phyloP scores from a whole-genome alignment of 1,284 basidiomycete genomes.

The Malassezia japonica region DNA sequence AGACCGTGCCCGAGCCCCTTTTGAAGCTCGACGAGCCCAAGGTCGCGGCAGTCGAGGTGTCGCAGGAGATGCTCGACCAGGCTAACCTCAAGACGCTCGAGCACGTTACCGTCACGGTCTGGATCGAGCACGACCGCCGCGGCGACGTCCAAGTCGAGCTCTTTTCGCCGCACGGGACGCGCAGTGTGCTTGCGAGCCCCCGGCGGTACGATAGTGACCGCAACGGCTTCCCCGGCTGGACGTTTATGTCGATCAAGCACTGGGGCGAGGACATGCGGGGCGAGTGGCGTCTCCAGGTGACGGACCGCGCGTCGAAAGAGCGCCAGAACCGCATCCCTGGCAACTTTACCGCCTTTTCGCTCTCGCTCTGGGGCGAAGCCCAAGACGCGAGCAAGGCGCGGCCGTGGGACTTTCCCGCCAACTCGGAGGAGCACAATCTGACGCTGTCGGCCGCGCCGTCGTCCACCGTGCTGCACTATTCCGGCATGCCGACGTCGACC shows the following conservation, averaged over 20 bases:
- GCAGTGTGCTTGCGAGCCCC: constrained; percentile 68
- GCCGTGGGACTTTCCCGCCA: constrained; percentile 42
- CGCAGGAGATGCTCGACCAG: constrained; percentile 60
- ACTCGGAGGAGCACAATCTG: constrained; percentile 42
- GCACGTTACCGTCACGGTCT: constrained; percentile 84
- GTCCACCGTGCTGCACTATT: constrained; percentile 44
- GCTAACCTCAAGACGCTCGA: constrained; percentile 80
- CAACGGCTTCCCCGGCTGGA: constrained; percentile 81
- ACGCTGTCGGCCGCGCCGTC: constrained; percentile 52
- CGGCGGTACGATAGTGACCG: constrained; percentile 62
- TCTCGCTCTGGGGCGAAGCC: constrained; percentile 85
- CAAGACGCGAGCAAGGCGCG: constrained; percentile 62
- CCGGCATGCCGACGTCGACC: constrained; percentile 16
- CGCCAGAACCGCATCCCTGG: constrained; percentile 52
- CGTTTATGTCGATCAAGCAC: constrained; percentile 95
- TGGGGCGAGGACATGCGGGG: constrained; percentile 95
- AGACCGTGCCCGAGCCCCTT: constrained; percentile 51
- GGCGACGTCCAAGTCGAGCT: constrained; percentile 91
- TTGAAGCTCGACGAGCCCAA: constrained; percentile 25
- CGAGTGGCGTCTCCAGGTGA: constrained; percentile 67
- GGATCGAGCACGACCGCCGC: constrained; percentile 74
- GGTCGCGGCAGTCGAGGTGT: constrained; percentile 57
- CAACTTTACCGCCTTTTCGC: constrained; percentile 78
- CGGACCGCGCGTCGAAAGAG: constrained; percentile 50
- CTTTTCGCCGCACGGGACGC: constrained; percentile 72